Evolutionary conservation across 2,329 filamentous ascomycete species (phyloP).

Genomic region (Alternaria infectoria): DNA sequence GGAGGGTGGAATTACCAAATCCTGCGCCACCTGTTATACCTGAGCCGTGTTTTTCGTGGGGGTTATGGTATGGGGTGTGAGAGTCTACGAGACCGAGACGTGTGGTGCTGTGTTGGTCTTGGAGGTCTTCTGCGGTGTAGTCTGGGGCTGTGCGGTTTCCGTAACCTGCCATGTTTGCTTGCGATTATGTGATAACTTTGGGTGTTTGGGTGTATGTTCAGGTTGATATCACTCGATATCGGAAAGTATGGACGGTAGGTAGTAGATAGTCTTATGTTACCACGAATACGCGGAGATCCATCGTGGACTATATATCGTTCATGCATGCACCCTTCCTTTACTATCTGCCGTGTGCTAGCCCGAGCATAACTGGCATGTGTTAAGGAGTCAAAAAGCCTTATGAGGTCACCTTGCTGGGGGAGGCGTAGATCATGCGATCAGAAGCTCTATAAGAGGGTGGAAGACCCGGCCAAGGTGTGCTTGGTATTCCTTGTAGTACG

Average conservation of each 20-base stretch:
- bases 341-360: background rate
- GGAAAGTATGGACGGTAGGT: background rate
- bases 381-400: conserved; percentile 21
- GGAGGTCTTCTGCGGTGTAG: conserved; percentile 20
- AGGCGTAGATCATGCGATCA: conserved; percentile 14
- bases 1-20: conserved; percentile 22
- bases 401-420: conserved; percentile 37
- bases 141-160: conserved; percentile 43
- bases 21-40: conserved; percentile 44
- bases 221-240: no score
- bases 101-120: conserved; percentile 33
- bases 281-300: background rate
- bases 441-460: conserved; percentile 24
- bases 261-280: background rate
- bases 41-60: conserved; percentile 38
- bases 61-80: conserved; percentile 34
- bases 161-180: conserved; percentile 41
- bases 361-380: background rate
- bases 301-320: conserved; percentile 1
- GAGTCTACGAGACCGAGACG: conserved; percentile 36
- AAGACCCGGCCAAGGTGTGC: conserved; percentile 27
- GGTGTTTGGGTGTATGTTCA: background rate
- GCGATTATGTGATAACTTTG: background rate
- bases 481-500: conserved; percentile 22
- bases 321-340: background rate